A percentile compares a stretch with the other conserved stretches of the same genome.
These are phyloP conservation scores for Maudiozyma bulderi DNA, from an alignment of 805 yeast species.

Conservation along the genomic window DNA sequence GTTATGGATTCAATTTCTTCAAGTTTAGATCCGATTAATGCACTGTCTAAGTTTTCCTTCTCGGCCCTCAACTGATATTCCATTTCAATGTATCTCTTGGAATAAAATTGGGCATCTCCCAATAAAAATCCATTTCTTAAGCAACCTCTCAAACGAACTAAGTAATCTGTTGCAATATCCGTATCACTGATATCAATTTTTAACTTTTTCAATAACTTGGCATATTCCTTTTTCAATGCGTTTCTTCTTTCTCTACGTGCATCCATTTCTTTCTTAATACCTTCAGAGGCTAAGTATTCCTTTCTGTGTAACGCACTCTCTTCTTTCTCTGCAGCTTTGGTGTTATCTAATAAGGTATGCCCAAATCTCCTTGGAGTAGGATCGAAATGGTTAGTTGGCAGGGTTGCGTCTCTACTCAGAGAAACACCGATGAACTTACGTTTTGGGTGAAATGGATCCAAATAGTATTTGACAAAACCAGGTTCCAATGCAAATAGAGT, in stretches of 20 bases:
- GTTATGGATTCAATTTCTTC: slow-evolving; percentile 9
- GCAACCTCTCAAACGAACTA: slow-evolving; percentile 44
- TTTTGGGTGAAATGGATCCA: slow-evolving; percentile 93
- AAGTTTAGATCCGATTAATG: slow-evolving; percentile 17
- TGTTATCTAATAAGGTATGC: slow-evolving; percentile 42
- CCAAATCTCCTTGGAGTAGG: slow-evolving; percentile 86
- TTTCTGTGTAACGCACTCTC: slow-evolving; percentile 56
- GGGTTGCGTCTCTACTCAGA: slow-evolving; percentile 45
- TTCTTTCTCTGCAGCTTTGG: slow-evolving; percentile 44
- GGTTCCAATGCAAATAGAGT: slow-evolving; percentile 87
- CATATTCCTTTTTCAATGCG: slow-evolving; percentile 24
- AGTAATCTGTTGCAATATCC: slow-evolving; percentile 40
- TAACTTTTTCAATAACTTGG: slow-evolving; percentile 15
- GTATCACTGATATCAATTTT: slow-evolving; percentile 22
- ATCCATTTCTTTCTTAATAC: slow-evolving; percentile 33
- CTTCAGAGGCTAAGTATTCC: slow-evolving; percentile 48
- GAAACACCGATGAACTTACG: slow-evolving; percentile 88
- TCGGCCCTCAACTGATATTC: slow-evolving; percentile 35
- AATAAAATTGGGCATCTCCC: slow-evolving; percentile 49
- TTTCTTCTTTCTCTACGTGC: slow-evolving; percentile 35
- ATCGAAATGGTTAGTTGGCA: slow-evolving; percentile 87
- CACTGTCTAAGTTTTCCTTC: slow-evolving; percentile 29
- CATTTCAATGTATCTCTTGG: slow-evolving; percentile 43
- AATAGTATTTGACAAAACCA: slow-evolving; percentile 82
- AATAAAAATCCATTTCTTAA: slow-evolving; percentile 49